Base-by-base conservation (phyloP, 768 basidiomycete genomes). In the Pleurotus platypus region DNA sequence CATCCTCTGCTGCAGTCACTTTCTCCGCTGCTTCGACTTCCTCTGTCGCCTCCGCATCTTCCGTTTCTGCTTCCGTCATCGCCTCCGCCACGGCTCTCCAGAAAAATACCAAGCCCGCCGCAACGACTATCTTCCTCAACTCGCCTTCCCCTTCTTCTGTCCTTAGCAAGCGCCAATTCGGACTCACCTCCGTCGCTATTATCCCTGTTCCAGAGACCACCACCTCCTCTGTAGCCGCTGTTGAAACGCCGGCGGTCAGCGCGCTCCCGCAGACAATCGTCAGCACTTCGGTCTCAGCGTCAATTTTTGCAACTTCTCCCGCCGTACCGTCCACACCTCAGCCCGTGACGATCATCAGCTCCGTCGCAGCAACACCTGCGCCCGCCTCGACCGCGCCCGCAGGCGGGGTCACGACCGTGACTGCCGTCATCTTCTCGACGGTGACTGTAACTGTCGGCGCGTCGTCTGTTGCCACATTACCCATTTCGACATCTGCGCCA, bases 401-500 rank as follows among this genome's bases (percentile, higher is more conserved):
- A 24, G 58, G 53, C 39, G 40, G 50, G 26, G 48, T 63, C 35
- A 57, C 63, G 20, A 57, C 62, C 50, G 54, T 48, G 9, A 55
- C 56, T 24, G 24, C 65, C 12, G 58, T 63, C 6, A 66, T 65
- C 5, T 61, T 69, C 47, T 69, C 70, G 11, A 61, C 55, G 4
- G 45, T 62, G 47, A 50, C 57, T 13, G 20, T 56, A 35, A 54
- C 57, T 1, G 54, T 50, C 22, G 48, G 45, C 20, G 54, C 58
- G 35, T 49, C 61, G 30, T 57, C 65, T 16, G 26, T 58, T 11
- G 53, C 57, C 5, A n/a, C 46, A 16, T 16, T 20, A 18, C 15
- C 56, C 16, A 22, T 45, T 37, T 56, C 56, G 7, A 30, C 46
- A 15, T 22, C 59, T 5, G 16, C 39, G 4, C n/a, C 38, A 26